These are phyloP conservation scores for Botrytis fragariae DNA, from an alignment of 2,329 filamentous ascomycete genomes.

Conservation along the genomic window DNA sequence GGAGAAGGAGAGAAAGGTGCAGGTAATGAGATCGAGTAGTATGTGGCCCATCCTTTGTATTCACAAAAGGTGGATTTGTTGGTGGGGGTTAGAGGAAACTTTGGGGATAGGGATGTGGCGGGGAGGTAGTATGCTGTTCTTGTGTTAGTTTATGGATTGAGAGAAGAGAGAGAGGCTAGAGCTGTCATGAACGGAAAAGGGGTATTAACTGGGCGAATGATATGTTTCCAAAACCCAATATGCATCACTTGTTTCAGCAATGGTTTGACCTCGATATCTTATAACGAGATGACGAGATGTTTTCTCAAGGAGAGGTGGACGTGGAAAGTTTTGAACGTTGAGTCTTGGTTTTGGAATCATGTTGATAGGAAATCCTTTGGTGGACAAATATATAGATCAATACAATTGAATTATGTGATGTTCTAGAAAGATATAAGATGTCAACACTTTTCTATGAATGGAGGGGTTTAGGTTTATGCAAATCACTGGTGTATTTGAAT, in stretches of 20 bases:
- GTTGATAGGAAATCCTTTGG: constrained; percentile 13
- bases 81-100: constrained; percentile 47
- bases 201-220: constrained; percentile 54
- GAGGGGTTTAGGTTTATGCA: background rate
- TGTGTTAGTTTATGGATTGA: constrained; percentile 14
- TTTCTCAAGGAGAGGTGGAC: constrained; percentile 56
- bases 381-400: background rate
- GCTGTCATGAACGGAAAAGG: background rate
- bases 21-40: constrained; percentile 50
- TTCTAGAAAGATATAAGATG: background rate
- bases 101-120: constrained; percentile 45
- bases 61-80: constrained; percentile 51
- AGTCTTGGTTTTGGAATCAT: constrained; percentile 46
- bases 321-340: constrained; percentile 57
- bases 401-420: background rate
- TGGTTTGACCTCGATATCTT: constrained; percentile 52
- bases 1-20: constrained; percentile 28
- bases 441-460: background rate
- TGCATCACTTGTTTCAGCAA: constrained; percentile 57
- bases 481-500: background rate
- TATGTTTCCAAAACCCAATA: constrained; percentile 63
- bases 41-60: constrained; percentile 60
- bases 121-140: constrained; percentile 58
- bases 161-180: background rate
- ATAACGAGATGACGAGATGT: constrained; percentile 54